These are phyloP conservation scores for Boletellus ananiceps DNA, from an alignment of 768 basidiomycete species.

Conservation along the genomic window DNA sequence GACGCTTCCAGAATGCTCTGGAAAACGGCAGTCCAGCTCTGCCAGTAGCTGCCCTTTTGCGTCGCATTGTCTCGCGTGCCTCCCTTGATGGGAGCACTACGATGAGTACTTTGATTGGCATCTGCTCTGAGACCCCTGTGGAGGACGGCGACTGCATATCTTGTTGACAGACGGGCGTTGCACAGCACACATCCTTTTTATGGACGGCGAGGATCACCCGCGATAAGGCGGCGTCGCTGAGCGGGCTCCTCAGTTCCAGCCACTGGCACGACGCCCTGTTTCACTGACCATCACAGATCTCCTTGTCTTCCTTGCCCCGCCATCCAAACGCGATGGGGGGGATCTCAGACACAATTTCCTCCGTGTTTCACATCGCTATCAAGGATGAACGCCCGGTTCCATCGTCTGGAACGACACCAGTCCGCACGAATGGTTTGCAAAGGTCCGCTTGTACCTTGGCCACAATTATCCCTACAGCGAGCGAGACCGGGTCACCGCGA, in stretches of 20 bases:
- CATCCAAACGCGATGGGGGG: constrained; percentile 14
- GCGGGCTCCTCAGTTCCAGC: no score
- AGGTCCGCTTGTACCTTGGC: constrained; percentile 25
- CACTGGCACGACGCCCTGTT: neutral
- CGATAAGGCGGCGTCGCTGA: neutral
- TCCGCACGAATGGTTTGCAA: constrained; percentile 19
- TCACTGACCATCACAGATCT: neutral
- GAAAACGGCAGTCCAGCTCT: no score
- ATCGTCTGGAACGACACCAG: constrained; percentile 24
- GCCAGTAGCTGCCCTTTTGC: no score
- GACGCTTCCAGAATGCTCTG: no score
- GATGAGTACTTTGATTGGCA: no score
- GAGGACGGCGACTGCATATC: no score
- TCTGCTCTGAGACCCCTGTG: no score
- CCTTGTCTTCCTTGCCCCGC: neutral
- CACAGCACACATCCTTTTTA: neutral
- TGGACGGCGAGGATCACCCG: neutral
- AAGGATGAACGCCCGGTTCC: constrained; percentile 17
- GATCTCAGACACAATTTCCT: constrained; percentile 22
- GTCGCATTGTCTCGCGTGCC: no score
- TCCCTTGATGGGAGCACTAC: no score
- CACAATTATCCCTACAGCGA: constrained; percentile 22
- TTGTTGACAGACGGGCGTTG: no score
- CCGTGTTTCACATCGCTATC: constrained; percentile 23
- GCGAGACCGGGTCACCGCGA: constrained; percentile 15